Conservation (phyloP, 148 eudicot species). For the Vaccinium macrocarpon region DNA sequence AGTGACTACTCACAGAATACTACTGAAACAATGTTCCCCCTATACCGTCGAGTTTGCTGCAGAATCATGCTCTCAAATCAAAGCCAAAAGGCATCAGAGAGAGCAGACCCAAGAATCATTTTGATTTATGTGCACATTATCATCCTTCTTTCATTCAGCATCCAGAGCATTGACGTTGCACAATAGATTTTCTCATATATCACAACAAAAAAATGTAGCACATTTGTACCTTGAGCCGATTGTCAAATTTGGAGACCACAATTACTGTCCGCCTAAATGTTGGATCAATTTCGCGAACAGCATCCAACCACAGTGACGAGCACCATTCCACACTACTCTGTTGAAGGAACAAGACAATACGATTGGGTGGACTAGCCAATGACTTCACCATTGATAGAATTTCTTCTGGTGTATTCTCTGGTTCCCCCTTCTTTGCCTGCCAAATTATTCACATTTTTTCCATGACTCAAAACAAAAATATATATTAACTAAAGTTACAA, state of each 20-base stretch:
- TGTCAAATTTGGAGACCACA: constrained; percentile 96
- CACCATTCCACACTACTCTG: constrained; percentile 99
- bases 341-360: constrained; percentile 91
- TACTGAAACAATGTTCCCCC: too few relatives aligned
- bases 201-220: neutral
- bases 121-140: too few relatives aligned
- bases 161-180: too few relatives aligned
- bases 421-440: constrained; percentile 97
- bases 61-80: too few relatives aligned
- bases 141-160: too few relatives aligned
- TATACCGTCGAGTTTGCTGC: too few relatives aligned
- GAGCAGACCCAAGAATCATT: too few relatives aligned
- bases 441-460: constrained; percentile 10
- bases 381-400: constrained; percentile 94
- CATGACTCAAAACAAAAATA: neutral
- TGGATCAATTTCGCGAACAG: constrained; percentile 92
- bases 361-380: constrained; percentile 93
- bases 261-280: constrained; percentile 72
- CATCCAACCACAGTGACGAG: constrained; percentile 94
- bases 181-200: neutral
- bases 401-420: constrained; percentile 90
- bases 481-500: neutral
- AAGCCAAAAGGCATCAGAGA: too few relatives aligned
- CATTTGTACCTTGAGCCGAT: constrained; percentile 78
- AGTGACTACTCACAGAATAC: too few relatives aligned